These are phyloP conservation scores for Mortierella sp. DNA, from an alignment of 371 early-diverging fungal species.

Conservation along the genomic window DNA sequence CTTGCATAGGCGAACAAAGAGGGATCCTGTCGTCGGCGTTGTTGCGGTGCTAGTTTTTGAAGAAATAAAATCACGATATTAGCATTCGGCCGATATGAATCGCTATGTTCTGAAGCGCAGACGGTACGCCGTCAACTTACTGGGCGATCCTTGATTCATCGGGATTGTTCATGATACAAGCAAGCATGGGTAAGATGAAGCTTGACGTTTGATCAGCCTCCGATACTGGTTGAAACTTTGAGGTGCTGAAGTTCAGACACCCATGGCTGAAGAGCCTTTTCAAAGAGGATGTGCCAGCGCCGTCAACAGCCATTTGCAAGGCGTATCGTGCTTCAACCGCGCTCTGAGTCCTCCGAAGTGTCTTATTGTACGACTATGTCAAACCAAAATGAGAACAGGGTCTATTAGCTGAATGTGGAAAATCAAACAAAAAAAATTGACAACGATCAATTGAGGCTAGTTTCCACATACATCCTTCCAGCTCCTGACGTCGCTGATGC, in stretches of 20 bases:
- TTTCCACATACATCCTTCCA: background rate
- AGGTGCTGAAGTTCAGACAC: background rate
- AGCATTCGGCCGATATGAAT: no score
- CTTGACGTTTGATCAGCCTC: constrained; percentile 4
- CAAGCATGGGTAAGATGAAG: constrained; percentile 2
- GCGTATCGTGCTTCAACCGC: background rate
- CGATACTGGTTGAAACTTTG: background rate
- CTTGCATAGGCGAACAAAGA: background rate
- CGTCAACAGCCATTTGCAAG: background rate
- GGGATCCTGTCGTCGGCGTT: background rate
- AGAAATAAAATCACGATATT: background rate
- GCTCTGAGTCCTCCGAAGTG: background rate
- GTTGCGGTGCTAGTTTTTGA: background rate
- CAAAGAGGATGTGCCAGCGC: background rate
- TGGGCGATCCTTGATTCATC: constrained; percentile 2
- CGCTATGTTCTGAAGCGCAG: no score
- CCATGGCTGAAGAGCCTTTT: background rate
- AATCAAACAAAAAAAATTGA: background rate
- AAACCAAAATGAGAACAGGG: background rate
- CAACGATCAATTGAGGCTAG: no score
- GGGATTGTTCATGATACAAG: background rate
- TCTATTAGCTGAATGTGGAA: no score
- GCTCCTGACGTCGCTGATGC: background rate
- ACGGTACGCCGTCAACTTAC: background rate
- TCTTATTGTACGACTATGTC: background rate